phyloP scores from a whole-genome alignment of 768 basidiomycete species.

The Symmetrospora coprosmae region DNA sequence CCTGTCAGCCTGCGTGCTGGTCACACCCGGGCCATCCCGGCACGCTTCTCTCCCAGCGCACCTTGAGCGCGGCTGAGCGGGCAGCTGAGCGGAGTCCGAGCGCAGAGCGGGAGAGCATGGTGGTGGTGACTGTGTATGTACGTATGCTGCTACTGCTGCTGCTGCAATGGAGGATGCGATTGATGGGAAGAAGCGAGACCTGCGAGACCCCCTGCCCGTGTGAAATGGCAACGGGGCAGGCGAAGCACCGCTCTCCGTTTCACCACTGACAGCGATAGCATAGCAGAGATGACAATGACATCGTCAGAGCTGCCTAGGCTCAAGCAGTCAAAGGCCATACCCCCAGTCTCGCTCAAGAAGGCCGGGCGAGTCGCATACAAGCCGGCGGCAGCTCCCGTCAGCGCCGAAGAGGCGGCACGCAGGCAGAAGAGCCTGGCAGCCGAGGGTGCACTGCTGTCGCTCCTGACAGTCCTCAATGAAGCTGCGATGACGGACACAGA shows the following conservation, averaged over 20 bases:
- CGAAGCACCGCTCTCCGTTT: too few species aligned
- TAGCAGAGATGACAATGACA: too few species aligned
- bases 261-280: too few species aligned
- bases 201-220: too few species aligned
- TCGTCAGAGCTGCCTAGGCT: background rate
- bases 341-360: background rate
- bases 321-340: background rate
- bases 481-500: conserved; percentile 8
- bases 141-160: too few species aligned
- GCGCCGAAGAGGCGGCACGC: background rate
- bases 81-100: background rate
- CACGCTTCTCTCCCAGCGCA: too few species aligned
- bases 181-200: too few species aligned
- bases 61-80: background rate
- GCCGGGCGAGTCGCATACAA: background rate
- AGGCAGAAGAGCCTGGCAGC: background rate
- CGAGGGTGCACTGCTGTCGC: conserved; percentile 5
- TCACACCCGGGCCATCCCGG: too few species aligned
- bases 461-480: background rate
- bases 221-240: too few species aligned
- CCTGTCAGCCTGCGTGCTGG: background rate
- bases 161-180: too few species aligned
- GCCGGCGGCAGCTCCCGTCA: background rate
- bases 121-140: too few species aligned
- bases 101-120: background rate